Evolutionary conservation across 805 yeast genomes (phyloP).

Genomic region (Grigorovia yakushimaensis): DNA sequence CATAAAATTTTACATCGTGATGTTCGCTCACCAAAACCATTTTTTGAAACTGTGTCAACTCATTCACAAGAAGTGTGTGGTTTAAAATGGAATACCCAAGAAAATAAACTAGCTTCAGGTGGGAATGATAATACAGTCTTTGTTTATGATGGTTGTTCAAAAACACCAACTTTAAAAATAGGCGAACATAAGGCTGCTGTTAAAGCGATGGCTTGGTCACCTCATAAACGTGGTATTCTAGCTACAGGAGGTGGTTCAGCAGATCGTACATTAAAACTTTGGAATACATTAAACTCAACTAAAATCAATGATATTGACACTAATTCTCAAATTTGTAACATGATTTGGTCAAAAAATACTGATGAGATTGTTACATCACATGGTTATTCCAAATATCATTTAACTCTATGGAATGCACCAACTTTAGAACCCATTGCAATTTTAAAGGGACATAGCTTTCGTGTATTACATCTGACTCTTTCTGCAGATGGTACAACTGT

Average conservation of each 20-base stretch:
- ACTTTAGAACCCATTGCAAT: slow-evolving; percentile 87
- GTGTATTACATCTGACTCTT: slow-evolving; percentile 81
- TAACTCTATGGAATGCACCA: slow-evolving; percentile 90
- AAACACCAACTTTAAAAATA: slow-evolving; percentile 60
- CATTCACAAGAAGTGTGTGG: slow-evolving; percentile 97
- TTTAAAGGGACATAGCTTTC: slow-evolving; percentile 85
- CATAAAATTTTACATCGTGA: slow-evolving; percentile 79
- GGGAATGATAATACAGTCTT: slow-evolving; percentile 82
- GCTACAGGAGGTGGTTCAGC: slow-evolving; percentile 98
- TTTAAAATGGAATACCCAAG: slow-evolving; percentile 83
- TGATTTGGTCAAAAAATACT: slow-evolving; percentile 86
- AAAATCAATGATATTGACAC: slow-evolving; percentile 78
- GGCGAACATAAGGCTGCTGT: slow-evolving; percentile 90
- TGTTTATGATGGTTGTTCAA: slow-evolving; percentile 75
- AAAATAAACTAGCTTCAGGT: slow-evolving; percentile 87
- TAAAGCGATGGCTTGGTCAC: slow-evolving; percentile 95
- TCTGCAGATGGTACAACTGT: slow-evolving; percentile 95
- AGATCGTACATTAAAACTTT: slow-evolving; percentile 78
- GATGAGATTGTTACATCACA: slow-evolving; percentile 91
- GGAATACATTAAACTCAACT: slow-evolving; percentile 81
- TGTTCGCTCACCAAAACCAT: slow-evolving; percentile 80
- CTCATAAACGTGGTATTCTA: slow-evolving; percentile 86
- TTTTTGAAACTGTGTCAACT: slow-evolving; percentile 53
- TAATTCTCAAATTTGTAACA: slow-evolving; percentile 92
- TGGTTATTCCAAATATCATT: slow-evolving; percentile 85